These are phyloP conservation scores for Tricholomella constricta DNA, from an alignment of 768 basidiomycete genomes.

Conservation along the genomic window DNA sequence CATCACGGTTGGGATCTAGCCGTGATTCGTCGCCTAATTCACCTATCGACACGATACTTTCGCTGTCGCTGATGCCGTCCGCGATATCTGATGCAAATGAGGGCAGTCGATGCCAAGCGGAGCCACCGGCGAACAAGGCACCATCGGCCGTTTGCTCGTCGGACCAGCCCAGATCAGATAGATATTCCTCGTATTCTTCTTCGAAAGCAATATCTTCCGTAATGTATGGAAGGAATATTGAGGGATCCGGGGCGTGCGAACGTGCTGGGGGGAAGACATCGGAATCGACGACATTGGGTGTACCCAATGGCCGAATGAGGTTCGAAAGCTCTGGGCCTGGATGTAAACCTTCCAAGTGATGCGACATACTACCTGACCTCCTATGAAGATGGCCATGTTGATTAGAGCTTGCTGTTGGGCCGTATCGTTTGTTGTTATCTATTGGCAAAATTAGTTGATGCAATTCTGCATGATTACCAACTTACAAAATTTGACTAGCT, in stretches of 20 bases:
- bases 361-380: slow-evolving; percentile 81
- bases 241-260: slow-evolving; percentile 80
- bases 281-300: slow-evolving; percentile 76
- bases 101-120: slow-evolving; percentile 85
- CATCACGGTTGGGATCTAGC: slow-evolving; percentile 61
- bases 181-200: slow-evolving; percentile 95
- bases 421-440: slow-evolving; percentile 94
- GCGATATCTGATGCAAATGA: slow-evolving; percentile 76
- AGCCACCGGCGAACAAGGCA: slow-evolving; percentile 41
- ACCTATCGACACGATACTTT: slow-evolving; percentile 89
- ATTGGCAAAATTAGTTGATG: slow-evolving; percentile 6
- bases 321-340: slow-evolving; percentile 74
- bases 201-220: slow-evolving; percentile 95
- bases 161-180: slow-evolving; percentile 83
- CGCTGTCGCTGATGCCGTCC: slow-evolving; percentile 91
- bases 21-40: slow-evolving; percentile 83
- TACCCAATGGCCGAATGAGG: slow-evolving; percentile 72
- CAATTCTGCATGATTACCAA: slow-evolving; percentile 7
- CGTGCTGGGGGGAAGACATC: slow-evolving; percentile 97
- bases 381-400: slow-evolving; percentile 63
- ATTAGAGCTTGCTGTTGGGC: slow-evolving; percentile 52
- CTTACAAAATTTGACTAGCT: slow-evolving; percentile 93
- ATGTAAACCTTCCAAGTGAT: slow-evolving; percentile 76
- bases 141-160: slow-evolving; percentile 53
- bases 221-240: slow-evolving; percentile 86